A percentile compares a stretch with the other conserved stretches of the same genome.
These are phyloP conservation scores for Mycogone perniciosa DNA, from an alignment of 2,329 filamentous ascomycete genomes.

Conservation along the genomic window DNA sequence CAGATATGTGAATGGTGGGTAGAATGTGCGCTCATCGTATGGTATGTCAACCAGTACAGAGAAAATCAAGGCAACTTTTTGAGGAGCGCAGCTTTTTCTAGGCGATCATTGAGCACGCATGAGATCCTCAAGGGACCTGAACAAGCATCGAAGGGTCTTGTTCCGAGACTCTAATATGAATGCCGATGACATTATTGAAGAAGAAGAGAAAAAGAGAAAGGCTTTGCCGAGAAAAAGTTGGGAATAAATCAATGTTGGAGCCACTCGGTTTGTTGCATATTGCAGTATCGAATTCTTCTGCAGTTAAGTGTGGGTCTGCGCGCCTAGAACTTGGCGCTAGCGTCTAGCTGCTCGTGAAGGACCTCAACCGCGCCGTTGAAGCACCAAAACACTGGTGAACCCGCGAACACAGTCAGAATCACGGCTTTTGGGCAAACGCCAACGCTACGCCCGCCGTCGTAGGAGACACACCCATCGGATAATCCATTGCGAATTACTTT, in stretches of 20 bases:
- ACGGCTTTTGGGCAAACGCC: background rate
- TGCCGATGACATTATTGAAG: slow-evolving; percentile 71
- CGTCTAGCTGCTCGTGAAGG: slow-evolving; percentile 3
- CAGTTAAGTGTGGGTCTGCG: background rate
- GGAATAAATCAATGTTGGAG: slow-evolving; percentile 1
- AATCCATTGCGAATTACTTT: background rate
- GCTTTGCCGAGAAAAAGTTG: slow-evolving; percentile 18
- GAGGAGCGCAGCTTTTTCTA: slow-evolving; percentile 73
- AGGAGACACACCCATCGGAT: background rate
- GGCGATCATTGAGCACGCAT: slow-evolving; percentile 97
- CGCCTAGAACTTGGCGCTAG: slow-evolving; percentile 1
- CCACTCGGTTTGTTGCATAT: slow-evolving; percentile 23
- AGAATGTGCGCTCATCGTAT: slow-evolving; percentile 40
- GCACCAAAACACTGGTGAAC: slow-evolving; percentile 10
- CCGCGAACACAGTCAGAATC: slow-evolving; percentile 1
- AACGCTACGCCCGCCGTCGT: background rate
- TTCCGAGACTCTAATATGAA: slow-evolving; percentile 99
- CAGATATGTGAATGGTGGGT: background rate
- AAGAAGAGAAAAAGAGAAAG: slow-evolving; percentile 30
- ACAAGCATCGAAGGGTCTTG: slow-evolving; percentile 83
- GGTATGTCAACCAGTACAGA: slow-evolving; percentile 37
- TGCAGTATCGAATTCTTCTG: slow-evolving; percentile 7
- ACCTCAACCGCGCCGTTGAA: slow-evolving; percentile 12
- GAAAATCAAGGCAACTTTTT: slow-evolving; percentile 59
- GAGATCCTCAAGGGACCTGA: slow-evolving; percentile 78